A percentile compares a stretch with the other conserved stretches of the same genome.
Evolutionary conservation across 2,329 filamentous ascomycete genomes (phyloP).

Genomic region (Pyricularia sp.): DNA sequence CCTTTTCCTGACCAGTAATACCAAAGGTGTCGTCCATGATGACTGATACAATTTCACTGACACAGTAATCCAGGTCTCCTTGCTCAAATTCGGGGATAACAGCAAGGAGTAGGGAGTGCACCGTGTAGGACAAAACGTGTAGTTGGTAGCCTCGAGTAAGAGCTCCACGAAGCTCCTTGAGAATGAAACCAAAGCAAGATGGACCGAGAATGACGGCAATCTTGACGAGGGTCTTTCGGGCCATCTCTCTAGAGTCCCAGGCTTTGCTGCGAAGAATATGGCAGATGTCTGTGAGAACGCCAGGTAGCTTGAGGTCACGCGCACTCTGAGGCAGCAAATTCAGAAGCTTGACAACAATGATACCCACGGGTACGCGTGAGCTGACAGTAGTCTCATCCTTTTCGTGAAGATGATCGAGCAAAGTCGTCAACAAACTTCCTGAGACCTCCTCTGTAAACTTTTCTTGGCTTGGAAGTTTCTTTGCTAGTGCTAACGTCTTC

Average conservation of each 20-base stretch:
- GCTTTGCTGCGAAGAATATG: conserved; percentile 84
- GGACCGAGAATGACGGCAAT: conserved; percentile 73
- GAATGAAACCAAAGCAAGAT: conserved; percentile 76
- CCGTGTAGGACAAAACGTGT: conserved; percentile 86
- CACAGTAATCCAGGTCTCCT: conserved; percentile 81
- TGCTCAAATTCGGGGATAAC: conserved; percentile 60
- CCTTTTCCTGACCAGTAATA: conserved; percentile 83
- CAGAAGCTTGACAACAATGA: conserved; percentile 79
- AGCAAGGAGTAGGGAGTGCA: conserved; percentile 78
- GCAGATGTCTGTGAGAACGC: conserved; percentile 81
- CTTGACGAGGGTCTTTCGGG: conserved; percentile 73
- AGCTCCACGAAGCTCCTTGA: conserved; percentile 77
- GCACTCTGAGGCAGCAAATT: conserved; percentile 63
- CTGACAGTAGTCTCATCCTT: conserved; percentile 94
- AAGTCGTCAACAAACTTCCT: conserved; percentile 61
- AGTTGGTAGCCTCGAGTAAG: conserved; percentile 81
- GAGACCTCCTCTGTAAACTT: conserved; percentile 62
- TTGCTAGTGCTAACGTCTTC: conserved; percentile 41
- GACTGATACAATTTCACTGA: conserved; percentile 63
- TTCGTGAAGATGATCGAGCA: conserved; percentile 78
- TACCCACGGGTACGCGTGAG: conserved; percentile 76
- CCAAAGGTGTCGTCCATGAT: conserved; percentile 98
- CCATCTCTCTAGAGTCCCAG: conserved; percentile 80
- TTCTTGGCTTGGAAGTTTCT: conserved; percentile 50
- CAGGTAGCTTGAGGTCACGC: conserved; percentile 61